Conservation (phyloP, 2,329 filamentous ascomycete genomes). For the Sclerotinia subarctica region DNA sequence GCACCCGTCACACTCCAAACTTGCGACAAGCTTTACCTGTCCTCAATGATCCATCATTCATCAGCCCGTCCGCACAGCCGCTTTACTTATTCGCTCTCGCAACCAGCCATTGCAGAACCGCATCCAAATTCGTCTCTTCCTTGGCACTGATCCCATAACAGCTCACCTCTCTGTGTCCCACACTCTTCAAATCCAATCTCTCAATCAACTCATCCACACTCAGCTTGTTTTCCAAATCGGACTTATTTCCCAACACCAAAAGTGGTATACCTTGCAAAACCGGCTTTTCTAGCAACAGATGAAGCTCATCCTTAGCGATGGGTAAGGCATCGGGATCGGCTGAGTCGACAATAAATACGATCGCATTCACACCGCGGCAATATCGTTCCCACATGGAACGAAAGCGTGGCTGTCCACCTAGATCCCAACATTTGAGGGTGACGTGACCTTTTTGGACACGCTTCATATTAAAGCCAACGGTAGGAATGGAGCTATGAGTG, state of each 20-base stretch:
- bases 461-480: constrained; percentile 99
- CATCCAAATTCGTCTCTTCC: constrained; percentile 97
- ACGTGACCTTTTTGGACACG: constrained; percentile 96
- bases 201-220: constrained; percentile 96
- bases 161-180: constrained; percentile 90
- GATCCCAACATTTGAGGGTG: constrained; percentile 98
- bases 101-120: constrained; percentile 94
- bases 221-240: constrained; percentile 85
- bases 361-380: constrained; percentile 94
- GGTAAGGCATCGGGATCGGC: constrained; percentile 79
- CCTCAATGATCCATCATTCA: not conserved
- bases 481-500: constrained; percentile 82
- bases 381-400: constrained; percentile 99
- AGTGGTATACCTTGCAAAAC: constrained; percentile 86
- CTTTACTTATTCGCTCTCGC: constrained; percentile 74
- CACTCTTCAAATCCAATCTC: constrained; percentile 80
- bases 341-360: constrained; percentile 97
- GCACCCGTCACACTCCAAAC: constrained; percentile 1
- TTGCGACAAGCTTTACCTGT: constrained; percentile 9
- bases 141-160: constrained; percentile 99
- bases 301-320: constrained; percentile 87
- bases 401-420: constrained; percentile 94
- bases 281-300: constrained; percentile 79
- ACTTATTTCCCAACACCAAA: constrained; percentile 95
- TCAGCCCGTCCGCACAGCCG: not conserved